Conservation (phyloP, 345 rosid genomes). For the Acer negundo region DNA sequence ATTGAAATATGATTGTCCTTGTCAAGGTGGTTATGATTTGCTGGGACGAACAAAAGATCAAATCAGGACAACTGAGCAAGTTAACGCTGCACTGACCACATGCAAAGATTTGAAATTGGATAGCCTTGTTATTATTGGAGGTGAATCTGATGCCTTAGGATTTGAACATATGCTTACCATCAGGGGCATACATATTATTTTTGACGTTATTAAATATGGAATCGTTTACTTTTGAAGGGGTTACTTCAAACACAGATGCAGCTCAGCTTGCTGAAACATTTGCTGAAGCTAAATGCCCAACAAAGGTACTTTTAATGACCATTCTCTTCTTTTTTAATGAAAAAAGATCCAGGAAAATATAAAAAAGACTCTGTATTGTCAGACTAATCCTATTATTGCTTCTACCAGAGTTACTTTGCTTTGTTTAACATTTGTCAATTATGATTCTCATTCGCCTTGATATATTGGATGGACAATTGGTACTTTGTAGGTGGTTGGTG, state of each 20-base stretch:
- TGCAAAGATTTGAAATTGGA: slow-evolving; percentile 91
- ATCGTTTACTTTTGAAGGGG: slow-evolving; percentile 55
- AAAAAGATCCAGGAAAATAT: not conserved
- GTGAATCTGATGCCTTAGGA: slow-evolving; percentile 34
- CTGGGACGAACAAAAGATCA: slow-evolving; percentile 98
- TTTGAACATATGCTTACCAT: not conserved
- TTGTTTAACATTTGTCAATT: not conserved
- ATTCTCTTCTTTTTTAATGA: not conserved
- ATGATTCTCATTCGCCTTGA: not conserved
- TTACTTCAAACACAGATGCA: slow-evolving; percentile 95
- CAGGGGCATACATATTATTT: not conserved
- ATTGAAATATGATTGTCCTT: slow-evolving; percentile 17
- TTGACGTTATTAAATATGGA: slow-evolving; percentile 17
- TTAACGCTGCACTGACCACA: slow-evolving; percentile 74
- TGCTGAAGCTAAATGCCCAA: slow-evolving; percentile 80
- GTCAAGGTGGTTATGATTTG: slow-evolving; percentile 91
- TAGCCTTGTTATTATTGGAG: slow-evolving; percentile 97
- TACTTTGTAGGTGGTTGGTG: slow-evolving; percentile 81
- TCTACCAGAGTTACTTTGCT: slow-evolving; percentile 4
- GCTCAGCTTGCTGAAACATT: slow-evolving; percentile 98
- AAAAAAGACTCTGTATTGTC: not conserved
- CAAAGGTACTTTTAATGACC: slow-evolving; percentile 59
- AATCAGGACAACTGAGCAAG: slow-evolving; percentile 95
- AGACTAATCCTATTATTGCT: slow-evolving; percentile 3
- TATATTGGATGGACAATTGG: not conserved